Evolutionary conservation across 73 alveolate species (phyloP), one percentile per base, ranked within the genome.

Genomic region (Durusdinium trenchii): DNA sequence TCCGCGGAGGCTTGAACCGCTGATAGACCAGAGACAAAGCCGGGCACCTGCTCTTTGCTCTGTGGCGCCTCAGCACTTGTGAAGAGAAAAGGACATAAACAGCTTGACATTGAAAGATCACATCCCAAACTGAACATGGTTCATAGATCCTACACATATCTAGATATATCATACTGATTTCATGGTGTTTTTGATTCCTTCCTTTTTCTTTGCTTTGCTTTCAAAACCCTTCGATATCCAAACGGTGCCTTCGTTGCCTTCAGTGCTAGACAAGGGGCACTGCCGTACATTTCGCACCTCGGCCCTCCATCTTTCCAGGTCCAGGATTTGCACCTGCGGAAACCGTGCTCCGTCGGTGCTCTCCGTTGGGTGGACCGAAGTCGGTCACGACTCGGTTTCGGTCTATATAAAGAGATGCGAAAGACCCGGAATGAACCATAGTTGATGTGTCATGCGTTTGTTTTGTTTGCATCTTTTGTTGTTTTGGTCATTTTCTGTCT

Each of bases 301-400:
- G 97, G 97, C 12, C 97, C 97, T 30, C 97, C 97, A 36, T 91
- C 97, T 48, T 91, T 91, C 97, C 97, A 91, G 89, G 89, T 91
- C 97, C 97, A 91, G 35, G 89, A 69, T 45, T 47, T 67, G 30
- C 97, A 91, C 97, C 97, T 91, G 54, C n/a, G 60, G 36, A 30
- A 30, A 69, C 43, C 83, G 32, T 4, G 45, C 79, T 23, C 42
- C 6, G 79, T 9, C 42, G 79, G n/a, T 10, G 79, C 42, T 16
- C n/a, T n/a, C n/a, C n/a, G n/a, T n/a, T n/a, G n/a, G n/a, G n/a
- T n/a, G n/a, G n/a, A n/a, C n/a, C n/a, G n/a, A n/a, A n/a, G n/a
- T n/a, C n/a, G n/a, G n/a, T n/a, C n/a, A n/a, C n/a, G n/a, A n/a
- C n/a, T n/a, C n/a, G n/a, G n/a, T n/a, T n/a, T n/a, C n/a, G n/a